Conservation (phyloP, 768 basidiomycete genomes). For the Russula sp. region DNA sequence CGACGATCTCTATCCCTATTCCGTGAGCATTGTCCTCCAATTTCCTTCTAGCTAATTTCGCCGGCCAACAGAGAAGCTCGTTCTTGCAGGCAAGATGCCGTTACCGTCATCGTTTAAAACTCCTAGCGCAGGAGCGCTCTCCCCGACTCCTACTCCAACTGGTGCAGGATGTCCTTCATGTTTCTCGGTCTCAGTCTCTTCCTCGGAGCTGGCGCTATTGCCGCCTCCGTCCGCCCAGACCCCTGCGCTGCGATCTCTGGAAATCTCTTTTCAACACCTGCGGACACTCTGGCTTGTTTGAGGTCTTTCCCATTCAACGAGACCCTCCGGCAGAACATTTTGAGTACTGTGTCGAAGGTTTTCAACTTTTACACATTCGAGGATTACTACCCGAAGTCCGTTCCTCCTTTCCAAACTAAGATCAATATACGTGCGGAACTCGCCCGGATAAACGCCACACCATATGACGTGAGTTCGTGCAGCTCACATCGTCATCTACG, state of each 20-base stretch:
- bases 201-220: neutral
- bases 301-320: slow-evolving; percentile 35
- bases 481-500: neutral
- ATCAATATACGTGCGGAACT: slow-evolving; percentile 45
- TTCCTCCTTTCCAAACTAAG: slow-evolving; percentile 35
- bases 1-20: neutral
- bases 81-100: neutral
- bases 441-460: slow-evolving; percentile 40
- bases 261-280: neutral
- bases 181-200: neutral
- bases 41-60: neutral
- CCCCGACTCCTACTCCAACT: neutral
- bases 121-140: neutral
- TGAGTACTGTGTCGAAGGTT: slow-evolving; percentile 27
- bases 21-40: neutral
- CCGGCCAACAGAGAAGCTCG: neutral
- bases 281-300: slow-evolving; percentile 18
- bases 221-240: neutral
- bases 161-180: neutral
- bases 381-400: slow-evolving; percentile 32
- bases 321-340: slow-evolving; percentile 32
- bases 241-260: slow-evolving; percentile 13
- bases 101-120: slow-evolving; percentile 2
- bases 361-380: slow-evolving; percentile 38
- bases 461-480: slow-evolving; percentile 34